These are phyloP conservation scores for Mortierella sp. DNA, from an alignment of 371 early-diverging fungal genomes.

Conservation along the genomic window DNA sequence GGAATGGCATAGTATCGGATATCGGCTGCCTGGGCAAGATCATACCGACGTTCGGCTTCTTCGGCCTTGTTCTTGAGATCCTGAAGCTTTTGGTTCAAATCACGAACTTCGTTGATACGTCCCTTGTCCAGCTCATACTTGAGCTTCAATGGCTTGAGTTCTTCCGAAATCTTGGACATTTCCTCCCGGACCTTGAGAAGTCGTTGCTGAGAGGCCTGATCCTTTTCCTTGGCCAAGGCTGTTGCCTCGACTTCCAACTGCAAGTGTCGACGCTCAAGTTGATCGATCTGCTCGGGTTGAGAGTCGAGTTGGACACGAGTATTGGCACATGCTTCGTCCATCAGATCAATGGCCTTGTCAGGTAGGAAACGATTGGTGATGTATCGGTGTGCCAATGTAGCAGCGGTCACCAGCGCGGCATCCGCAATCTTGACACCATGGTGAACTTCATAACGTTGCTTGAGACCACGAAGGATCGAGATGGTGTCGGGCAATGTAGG, in stretches of 20 bases:
- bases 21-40: conserved; percentile 81
- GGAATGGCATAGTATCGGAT: conserved; percentile 93
- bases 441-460: conserved; percentile 85
- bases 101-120: conserved; percentile 87
- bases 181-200: conserved; percentile 84
- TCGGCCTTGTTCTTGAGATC: conserved; percentile 84
- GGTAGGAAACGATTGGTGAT: conserved; percentile 82
- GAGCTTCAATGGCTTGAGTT: conserved; percentile 88
- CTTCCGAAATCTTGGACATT: conserved; percentile 83
- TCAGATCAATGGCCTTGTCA: conserved; percentile 89
- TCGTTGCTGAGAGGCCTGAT: conserved; percentile 81
- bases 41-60: conserved; percentile 86
- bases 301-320: conserved; percentile 95
- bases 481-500: conserved; percentile 86
- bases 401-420: conserved; percentile 83
- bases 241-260: conserved; percentile 96
- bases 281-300: conserved; percentile 96
- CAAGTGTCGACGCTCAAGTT: conserved; percentile 87
- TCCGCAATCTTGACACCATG: conserved; percentile 90
- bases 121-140: conserved; percentile 88
- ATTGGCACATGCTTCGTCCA: conserved; percentile 96
- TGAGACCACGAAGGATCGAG: conserved; percentile 87
- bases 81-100: conserved; percentile 88
- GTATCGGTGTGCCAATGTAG: conserved; percentile 81
- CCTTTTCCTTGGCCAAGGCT: conserved; percentile 93